phyloP scores from a whole-genome alignment of 148 eudicot species.

The Vaccinium corymbosum region DNA sequence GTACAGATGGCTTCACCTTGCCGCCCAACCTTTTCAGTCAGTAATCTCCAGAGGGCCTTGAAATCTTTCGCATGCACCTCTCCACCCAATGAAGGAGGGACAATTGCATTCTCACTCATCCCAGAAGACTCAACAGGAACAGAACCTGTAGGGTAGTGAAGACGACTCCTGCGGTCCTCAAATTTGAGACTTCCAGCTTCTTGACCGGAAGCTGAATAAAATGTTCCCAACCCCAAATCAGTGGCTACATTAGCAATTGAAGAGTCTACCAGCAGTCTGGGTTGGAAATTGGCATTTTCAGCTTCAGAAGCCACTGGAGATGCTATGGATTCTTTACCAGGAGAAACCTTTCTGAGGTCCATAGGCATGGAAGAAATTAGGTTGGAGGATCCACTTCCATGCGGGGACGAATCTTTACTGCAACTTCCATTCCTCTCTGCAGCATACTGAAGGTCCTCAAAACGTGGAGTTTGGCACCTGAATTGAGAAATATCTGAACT shows the following conservation, averaged over 20 bases:
- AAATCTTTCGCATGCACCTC: conserved; percentile 41
- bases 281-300: conserved; percentile 20
- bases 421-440: conserved; percentile 27
- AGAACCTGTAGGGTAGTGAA: conserved; percentile 22
- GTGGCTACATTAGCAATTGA: conserved; percentile 54
- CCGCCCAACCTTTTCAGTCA: conserved; percentile 43
- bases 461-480: conserved; percentile 28
- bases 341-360: conserved; percentile 20
- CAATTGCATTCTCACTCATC: conserved; percentile 21
- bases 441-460: conserved; percentile 26
- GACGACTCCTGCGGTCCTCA: conserved; percentile 22
- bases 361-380: conserved; percentile 31
- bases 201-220: conserved; percentile 27
- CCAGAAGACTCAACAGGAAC: conserved; percentile 26
- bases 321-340: conserved; percentile 12
- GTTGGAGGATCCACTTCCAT: conserved; percentile 35
- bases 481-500: conserved; percentile 27
- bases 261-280: conserved; percentile 23
- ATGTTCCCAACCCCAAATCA: conserved; percentile 66
- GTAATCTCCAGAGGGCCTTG: conserved; percentile 42
- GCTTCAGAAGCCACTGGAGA: conserved; percentile 17
- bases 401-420: conserved; percentile 29
- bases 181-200: conserved; percentile 24
- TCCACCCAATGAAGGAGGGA: conserved; percentile 25
- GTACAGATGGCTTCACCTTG: conserved; percentile 48